These are phyloP conservation scores for Cyclocybe cylindracea DNA, from an alignment of 768 basidiomycete genomes.

Conservation along the genomic window DNA sequence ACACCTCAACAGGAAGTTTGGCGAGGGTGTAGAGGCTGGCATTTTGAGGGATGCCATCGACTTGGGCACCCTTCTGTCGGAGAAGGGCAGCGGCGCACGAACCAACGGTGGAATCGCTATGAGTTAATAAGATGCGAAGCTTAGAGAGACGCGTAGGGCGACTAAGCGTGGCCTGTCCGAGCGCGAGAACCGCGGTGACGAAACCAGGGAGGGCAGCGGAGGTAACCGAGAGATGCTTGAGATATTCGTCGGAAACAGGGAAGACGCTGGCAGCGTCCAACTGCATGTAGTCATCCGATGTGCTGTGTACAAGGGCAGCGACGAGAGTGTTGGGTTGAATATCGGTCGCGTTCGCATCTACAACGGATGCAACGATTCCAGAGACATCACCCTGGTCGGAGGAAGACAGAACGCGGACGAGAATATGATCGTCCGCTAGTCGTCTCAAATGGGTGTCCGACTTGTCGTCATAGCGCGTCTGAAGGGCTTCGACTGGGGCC, in stretches of 20 bases:
- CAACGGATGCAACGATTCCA: slow-evolving; percentile 8
- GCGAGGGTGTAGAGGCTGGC: slow-evolving; percentile 10
- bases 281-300: slow-evolving; percentile 5
- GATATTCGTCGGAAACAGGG: slow-evolving; percentile 2
- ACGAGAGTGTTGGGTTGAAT: slow-evolving; percentile 7
- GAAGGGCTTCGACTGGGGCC: slow-evolving; percentile 1
- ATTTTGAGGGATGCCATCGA: slow-evolving; percentile 3
- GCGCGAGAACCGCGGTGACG: slow-evolving; percentile 14
- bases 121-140: slow-evolving; percentile 16
- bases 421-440: slow-evolving; percentile 6
- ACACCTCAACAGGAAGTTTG: slow-evolving; percentile 3
- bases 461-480: not conserved
- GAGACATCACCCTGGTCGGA: slow-evolving; percentile 9
- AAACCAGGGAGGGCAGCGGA: slow-evolving; percentile 15
- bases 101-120: slow-evolving; percentile 12
- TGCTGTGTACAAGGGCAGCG: slow-evolving; percentile 7
- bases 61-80: not conserved
- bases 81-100: not conserved
- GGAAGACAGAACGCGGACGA: slow-evolving; percentile 5
- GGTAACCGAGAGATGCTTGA: slow-evolving; percentile 3
- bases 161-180: slow-evolving; percentile 16
- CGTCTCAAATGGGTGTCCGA: not conserved
- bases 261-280: slow-evolving; percentile 10
- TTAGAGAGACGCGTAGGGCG: slow-evolving; percentile 10
- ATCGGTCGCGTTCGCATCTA: slow-evolving; percentile 2